Base-by-base conservation (phyloP, 2,329 filamentous ascomycete species). In the Ceratocystis ficicola region DNA sequence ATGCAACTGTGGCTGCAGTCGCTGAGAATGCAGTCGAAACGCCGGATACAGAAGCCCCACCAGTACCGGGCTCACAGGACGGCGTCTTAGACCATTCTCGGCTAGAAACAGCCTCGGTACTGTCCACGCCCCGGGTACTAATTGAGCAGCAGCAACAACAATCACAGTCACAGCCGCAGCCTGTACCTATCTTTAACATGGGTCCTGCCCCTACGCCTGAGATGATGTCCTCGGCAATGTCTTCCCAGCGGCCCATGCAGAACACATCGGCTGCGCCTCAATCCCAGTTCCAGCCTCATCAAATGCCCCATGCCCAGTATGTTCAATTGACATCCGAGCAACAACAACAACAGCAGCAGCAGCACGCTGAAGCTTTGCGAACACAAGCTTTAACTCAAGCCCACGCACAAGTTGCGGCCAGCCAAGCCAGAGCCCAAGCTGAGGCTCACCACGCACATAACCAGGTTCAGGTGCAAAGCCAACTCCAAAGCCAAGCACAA, bases 351-450 rank as follows among this genome's bases (percentile, higher is more conserved):
- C 52, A 55, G 32, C 64, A 65, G 55, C 55, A 59, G 17, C 55
- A 55, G n/a, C 64, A 65, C 44, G 41, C 32, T 12, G 50, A 65
- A 61, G 64, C 62, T 6, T 48, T 59, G 28, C 62, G 57, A 44
- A 32, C 52, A n/a, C 65, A 67, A 17, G 41, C 65, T 32, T 46
- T 52, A 6, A 62, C 61, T n/a, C 60, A 67, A 15, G 62, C 62
- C 3, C 44, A 63, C 15, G 62, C 28, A 2, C 65, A 66, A 28
- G 64, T 32, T 17, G 36, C 48, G 8, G 65, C 65, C 6, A 44
- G 59, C 17, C 63, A 65, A 20, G 66, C 59, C n/a, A 46, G 52
- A 44, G 66, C 63, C n/a, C 63, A 63, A 28, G 66, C 63, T 22
- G 44, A 64, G 10, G 62, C 57, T 8, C 66, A 67, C 5, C 61